Evolutionary conservation across 1,284 basidiomycete genomes (phyloP).

Genomic region (Abortiporus biennis): DNA sequence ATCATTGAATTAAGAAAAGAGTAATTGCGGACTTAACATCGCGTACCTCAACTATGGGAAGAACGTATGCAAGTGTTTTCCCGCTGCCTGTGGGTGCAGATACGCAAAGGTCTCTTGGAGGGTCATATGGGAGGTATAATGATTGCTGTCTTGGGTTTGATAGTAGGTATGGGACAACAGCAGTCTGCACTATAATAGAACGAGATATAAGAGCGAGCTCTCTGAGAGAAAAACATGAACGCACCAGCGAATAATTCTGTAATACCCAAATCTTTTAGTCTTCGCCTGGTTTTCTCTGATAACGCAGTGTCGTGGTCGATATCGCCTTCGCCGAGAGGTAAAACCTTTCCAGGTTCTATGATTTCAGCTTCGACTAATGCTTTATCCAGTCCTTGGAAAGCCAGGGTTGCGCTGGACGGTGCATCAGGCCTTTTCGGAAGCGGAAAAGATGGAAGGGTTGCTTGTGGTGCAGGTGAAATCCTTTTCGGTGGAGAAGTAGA

Average conservation of each 20-base stretch:
- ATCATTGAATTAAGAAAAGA: not conserved
- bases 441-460: conserved; percentile 62
- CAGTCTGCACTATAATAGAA: conserved; percentile 68
- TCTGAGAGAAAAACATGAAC: conserved; percentile 18
- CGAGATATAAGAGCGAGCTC: too few species aligned
- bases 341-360: conserved; percentile 51
- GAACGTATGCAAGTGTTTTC: conserved; percentile 91
- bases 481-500: conserved; percentile 13
- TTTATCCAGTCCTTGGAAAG: conserved; percentile 72
- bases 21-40: conserved; percentile 1
- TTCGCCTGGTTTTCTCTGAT: conserved; percentile 52
- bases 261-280: conserved; percentile 73
- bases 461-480: conserved; percentile 27
- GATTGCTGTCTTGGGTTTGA: conserved; percentile 30
- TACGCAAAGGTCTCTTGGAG: conserved; percentile 85
- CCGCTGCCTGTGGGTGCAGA: conserved; percentile 97
- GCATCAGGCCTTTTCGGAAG: conserved; percentile 63
- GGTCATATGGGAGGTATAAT: conserved; percentile 68
- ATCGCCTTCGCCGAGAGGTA: conserved; percentile 39
- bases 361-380: conserved; percentile 70
- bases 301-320: conserved; percentile 52
- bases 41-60: conserved; percentile 85
- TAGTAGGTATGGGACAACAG: conserved; percentile 75
- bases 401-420: conserved; percentile 63
- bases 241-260: conserved; percentile 82